These are phyloP conservation scores for Neurospora sp. DNA, from an alignment of 495 filamentous ascomycete genomes.

Conservation along the genomic window DNA sequence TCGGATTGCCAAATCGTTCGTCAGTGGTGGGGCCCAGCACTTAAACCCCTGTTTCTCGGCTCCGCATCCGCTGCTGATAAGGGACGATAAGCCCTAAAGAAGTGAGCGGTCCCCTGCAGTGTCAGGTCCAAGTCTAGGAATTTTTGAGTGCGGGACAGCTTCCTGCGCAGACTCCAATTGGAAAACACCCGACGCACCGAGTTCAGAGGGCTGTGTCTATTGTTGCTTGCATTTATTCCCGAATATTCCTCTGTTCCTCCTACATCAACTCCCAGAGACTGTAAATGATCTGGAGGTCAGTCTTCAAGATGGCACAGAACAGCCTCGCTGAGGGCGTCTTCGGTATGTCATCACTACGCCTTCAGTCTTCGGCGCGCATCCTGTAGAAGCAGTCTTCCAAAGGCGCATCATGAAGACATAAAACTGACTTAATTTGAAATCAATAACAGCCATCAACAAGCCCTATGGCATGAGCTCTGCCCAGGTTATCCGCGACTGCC, in stretches of 20 bases:
- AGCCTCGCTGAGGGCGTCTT: conserved; percentile 68
- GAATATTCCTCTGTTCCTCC: neutral
- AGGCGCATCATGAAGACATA: neutral
- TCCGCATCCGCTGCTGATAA: neutral
- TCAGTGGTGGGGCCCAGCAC: neutral
- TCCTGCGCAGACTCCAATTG: neutral
- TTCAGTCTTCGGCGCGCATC: neutral
- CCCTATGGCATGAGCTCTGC: conserved; percentile 75
- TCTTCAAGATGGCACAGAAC: conserved; percentile 43
- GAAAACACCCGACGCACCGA: no score
- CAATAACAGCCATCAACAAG: conserved; percentile 73
- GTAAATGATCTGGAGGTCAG: conserved; percentile 17
- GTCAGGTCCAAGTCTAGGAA: neutral
- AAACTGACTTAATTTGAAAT: neutral
- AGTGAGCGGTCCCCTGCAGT: neutral
- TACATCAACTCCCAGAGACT: neutral
- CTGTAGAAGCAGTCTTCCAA: neutral
- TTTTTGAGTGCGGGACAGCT: neutral
- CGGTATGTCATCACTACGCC: conserved; percentile 33
- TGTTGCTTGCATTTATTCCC: neutral
- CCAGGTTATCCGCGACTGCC: conserved; percentile 75
- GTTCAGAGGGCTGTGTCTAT: neutral
- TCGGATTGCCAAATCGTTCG: neutral
- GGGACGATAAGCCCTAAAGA: neutral
- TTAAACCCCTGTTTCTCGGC: neutral